Evolutionary conservation across 1,284 basidiomycete genomes (phyloP).

Genomic region (Singerocomus inundabilis): DNA sequence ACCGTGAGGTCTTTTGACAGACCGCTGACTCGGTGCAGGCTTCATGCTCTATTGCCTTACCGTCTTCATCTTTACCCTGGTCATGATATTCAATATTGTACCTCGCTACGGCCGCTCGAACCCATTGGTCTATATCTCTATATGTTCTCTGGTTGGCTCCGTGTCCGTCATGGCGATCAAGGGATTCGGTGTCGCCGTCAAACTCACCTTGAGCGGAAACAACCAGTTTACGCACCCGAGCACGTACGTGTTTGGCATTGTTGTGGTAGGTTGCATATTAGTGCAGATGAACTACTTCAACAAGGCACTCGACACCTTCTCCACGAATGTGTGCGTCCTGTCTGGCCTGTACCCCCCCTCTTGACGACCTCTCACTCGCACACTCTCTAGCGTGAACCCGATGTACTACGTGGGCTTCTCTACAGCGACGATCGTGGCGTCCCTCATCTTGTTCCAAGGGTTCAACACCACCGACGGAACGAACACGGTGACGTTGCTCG

Average conservation of each 20-base stretch:
- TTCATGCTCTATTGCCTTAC: constrained; percentile 89
- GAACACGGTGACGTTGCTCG: constrained; percentile 82
- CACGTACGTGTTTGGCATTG: constrained; percentile 91
- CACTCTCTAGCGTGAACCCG: constrained; percentile 76
- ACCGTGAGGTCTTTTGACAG: not conserved
- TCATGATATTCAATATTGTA: constrained; percentile 87
- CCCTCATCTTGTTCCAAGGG: constrained; percentile 94
- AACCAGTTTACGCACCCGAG: constrained; percentile 95
- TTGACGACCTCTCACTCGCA: constrained; percentile 9
- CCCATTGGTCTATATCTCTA: constrained; percentile 91
- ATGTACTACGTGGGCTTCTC: constrained; percentile 99
- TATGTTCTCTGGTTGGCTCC: constrained; percentile 88
- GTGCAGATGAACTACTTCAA: constrained; percentile 99
- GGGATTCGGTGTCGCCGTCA: constrained; percentile 95
- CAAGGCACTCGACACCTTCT: constrained; percentile 96
- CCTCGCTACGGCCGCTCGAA: constrained; percentile 89
- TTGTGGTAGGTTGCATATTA: constrained; percentile 84
- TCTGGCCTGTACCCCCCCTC: not conserved
- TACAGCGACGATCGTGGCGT: constrained; percentile 92
- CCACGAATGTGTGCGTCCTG: constrained; percentile 88
- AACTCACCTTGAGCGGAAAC: constrained; percentile 90
- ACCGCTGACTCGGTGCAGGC: constrained; percentile 44
- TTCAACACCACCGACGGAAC: constrained; percentile 88
- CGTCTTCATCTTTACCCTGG: constrained; percentile 76
- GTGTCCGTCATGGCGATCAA: constrained; percentile 94